A percentile compares a stretch with the other conserved stretches of the same genome.
phyloP scores from a whole-genome alignment of 2,329 filamentous ascomycete genomes.

The Aspergillus proliferans region DNA sequence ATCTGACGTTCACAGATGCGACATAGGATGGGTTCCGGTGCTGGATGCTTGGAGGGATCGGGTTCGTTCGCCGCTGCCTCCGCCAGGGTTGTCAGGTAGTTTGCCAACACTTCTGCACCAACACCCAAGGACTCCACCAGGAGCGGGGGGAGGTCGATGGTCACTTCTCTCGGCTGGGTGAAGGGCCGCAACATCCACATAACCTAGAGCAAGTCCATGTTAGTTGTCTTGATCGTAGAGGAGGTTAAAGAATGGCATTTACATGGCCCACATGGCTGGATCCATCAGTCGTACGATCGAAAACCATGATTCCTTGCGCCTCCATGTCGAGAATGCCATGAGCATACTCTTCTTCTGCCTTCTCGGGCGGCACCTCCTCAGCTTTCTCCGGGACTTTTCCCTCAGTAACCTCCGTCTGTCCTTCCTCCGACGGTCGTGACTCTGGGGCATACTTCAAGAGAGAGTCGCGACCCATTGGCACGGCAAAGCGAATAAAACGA shows the following conservation, averaged over 20 bases:
- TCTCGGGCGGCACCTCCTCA: slow-evolving; percentile 32
- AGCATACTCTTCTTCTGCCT: slow-evolving; percentile 37
- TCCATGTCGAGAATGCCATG: slow-evolving; percentile 69
- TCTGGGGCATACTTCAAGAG: slow-evolving; percentile 49
- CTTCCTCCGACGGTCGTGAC: slow-evolving; percentile 17
- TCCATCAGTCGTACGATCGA: slow-evolving; percentile 76
- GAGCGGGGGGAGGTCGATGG: slow-evolving; percentile 83
- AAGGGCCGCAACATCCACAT: slow-evolving; percentile 99
- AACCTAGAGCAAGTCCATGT: slow-evolving; percentile 51
- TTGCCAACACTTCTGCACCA: slow-evolving; percentile 87
- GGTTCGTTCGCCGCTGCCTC: slow-evolving; percentile 74
- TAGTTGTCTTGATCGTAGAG: background rate
- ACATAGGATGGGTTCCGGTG: slow-evolving; percentile 79
- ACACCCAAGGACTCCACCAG: slow-evolving; percentile 92
- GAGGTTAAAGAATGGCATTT: background rate
- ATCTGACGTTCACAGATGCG: slow-evolving; percentile 97
- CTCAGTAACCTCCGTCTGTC: slow-evolving; percentile 6
- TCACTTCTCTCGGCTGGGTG: slow-evolving; percentile 80
- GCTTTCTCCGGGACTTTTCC: slow-evolving; percentile 16
- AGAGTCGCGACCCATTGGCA: slow-evolving; percentile 64
- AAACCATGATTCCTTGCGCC: slow-evolving; percentile 97
- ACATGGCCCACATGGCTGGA: slow-evolving; percentile 73
- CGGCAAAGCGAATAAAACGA: slow-evolving; percentile 76
- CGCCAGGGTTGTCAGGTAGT: slow-evolving; percentile 83
- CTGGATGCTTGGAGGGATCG: slow-evolving; percentile 66